A percentile compares a stretch with the other conserved stretches of the same genome.
These are phyloP conservation scores for Hyaloscypha hepaticicola DNA, from an alignment of 495 filamentous ascomycete species.

Conservation along the genomic window DNA sequence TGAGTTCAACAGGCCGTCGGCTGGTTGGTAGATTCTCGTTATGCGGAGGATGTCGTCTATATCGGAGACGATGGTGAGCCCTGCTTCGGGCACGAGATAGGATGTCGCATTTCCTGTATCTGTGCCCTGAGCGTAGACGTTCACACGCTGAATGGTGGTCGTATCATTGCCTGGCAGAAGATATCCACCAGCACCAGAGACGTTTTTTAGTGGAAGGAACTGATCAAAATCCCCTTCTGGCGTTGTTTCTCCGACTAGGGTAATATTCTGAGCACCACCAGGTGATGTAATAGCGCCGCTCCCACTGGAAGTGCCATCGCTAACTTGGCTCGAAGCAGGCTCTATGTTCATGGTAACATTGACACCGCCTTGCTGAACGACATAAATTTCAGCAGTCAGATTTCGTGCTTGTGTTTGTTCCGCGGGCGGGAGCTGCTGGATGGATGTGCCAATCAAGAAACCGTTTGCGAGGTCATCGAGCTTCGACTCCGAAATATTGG, in stretches of 20 bases:
- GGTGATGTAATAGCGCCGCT: constrained; percentile 37
- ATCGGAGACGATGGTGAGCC: constrained; percentile 69
- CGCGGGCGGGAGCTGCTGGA: constrained; percentile 55
- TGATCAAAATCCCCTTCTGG: constrained; percentile 67
- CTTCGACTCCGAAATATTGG: constrained; percentile 59
- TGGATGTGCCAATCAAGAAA: constrained; percentile 63
- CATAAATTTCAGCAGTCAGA: constrained; percentile 66
- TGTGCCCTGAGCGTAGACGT: constrained; percentile 63
- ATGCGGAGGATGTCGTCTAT: constrained; percentile 79
- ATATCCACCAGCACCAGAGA: constrained; percentile 44
- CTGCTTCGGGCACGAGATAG: constrained; percentile 67
- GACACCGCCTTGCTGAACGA: constrained; percentile 64
- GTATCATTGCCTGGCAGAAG: constrained; percentile 62
- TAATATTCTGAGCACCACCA: constrained; percentile 57
- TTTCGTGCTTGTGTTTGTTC: constrained; percentile 69
- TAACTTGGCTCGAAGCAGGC: constrained; percentile 37
- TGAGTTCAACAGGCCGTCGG: constrained; percentile 71
- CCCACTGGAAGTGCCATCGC: constrained; percentile 34
- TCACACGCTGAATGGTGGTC: constrained; percentile 57
- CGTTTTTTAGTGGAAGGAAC: constrained; percentile 58
- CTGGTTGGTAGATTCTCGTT: constrained; percentile 78
- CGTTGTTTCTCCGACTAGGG: constrained; percentile 57
- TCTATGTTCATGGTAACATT: constrained; percentile 64
- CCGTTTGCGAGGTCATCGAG: constrained; percentile 66
- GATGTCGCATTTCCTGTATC: constrained; percentile 70